These are phyloP conservation scores for Babesia ovata DNA, from an alignment of 169 alveolate genomes.

Conservation along the genomic window DNA sequence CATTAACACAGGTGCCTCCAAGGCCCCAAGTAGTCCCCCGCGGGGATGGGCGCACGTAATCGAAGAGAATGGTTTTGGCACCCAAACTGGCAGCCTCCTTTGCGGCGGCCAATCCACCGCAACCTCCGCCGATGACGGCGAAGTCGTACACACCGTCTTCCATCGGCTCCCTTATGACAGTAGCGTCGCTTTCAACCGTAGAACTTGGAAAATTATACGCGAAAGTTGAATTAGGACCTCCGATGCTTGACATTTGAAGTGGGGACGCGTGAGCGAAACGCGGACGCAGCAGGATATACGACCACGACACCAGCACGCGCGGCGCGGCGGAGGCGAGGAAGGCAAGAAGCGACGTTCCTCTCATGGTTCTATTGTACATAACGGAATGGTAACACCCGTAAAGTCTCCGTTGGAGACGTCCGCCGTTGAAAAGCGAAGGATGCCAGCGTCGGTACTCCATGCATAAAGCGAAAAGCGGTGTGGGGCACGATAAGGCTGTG, in stretches of 20 bases:
- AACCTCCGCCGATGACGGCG: slow-evolving; percentile 91
- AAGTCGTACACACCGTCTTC: slow-evolving; percentile 69
- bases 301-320: slow-evolving; percentile 34
- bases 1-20: slow-evolving; percentile 99
- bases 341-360: slow-evolving; percentile 8
- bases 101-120: slow-evolving; percentile 93
- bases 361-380: not conserved
- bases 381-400: no score
- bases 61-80: slow-evolving; percentile 92
- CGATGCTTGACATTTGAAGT: not conserved
- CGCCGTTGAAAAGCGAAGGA: no score
- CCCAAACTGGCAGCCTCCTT: slow-evolving; percentile 93
- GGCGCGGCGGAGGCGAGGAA: slow-evolving; percentile 46
- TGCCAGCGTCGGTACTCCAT: no score
- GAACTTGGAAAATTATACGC: not conserved
- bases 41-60: slow-evolving; percentile 94
- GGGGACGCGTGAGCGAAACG: slow-evolving; percentile 11
- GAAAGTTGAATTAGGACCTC: not conserved
- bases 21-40: slow-evolving; percentile 94
- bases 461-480: no score
- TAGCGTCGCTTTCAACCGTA: not conserved
- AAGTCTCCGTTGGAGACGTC: no score
- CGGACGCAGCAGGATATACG: slow-evolving; percentile 10
- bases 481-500: no score
- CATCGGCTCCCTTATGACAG: not conserved